Evolutionary conservation across 345 rosid species (phyloP), one percentile per base, ranked within the genome.

Genomic region (Chamaenerion angustifolium): DNA sequence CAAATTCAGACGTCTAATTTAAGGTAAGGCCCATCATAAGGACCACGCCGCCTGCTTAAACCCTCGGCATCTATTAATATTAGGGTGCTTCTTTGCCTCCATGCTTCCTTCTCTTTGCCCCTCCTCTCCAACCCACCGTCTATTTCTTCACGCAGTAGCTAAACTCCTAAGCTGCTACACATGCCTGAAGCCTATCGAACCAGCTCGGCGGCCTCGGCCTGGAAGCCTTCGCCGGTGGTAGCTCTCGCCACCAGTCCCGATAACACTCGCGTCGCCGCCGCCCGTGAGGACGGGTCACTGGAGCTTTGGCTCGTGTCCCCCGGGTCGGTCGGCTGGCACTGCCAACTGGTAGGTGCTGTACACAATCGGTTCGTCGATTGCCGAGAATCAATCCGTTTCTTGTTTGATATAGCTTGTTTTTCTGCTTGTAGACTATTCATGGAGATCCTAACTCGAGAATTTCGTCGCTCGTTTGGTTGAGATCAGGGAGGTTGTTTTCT

Each of bases 231-330:
- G 11, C 83, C 96, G 14, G 92, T 88, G 42, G 74, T 82, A 16
- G 79, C 92, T 60, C 78, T 88, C 55, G 86, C 92, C 49, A 79
- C 88, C 27, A 79, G 92, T 64, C 64, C 69, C 41, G 95, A 88
- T 51, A 78, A 68, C 46, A 77, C 81, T 4, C 85, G 68, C 59
- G 80, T 86, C 51, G 92, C 94, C 1, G 88, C 90, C 8, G 88
- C 92, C 47, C 88, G 96, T 45, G 88, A 86, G 48, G 94, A 86
- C 58, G 88, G 95, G 59, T 79, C 98, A 14, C 83, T 90, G 12
- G 98, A 90, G 83, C 77, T 90, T 73, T 86, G 98, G 98, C 96
- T 86, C 12, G 94, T 90, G 12, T 83, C 94, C 42, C 92, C 95
- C 23, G 94, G 95, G 56, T 74, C 95, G 42, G 80, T 83, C 45